Percentiles rank a stretch among this genome's conserved stretches.
Conservation (phyloP, 75 land plant species). For the Isoetes taiwanensis region DNA sequence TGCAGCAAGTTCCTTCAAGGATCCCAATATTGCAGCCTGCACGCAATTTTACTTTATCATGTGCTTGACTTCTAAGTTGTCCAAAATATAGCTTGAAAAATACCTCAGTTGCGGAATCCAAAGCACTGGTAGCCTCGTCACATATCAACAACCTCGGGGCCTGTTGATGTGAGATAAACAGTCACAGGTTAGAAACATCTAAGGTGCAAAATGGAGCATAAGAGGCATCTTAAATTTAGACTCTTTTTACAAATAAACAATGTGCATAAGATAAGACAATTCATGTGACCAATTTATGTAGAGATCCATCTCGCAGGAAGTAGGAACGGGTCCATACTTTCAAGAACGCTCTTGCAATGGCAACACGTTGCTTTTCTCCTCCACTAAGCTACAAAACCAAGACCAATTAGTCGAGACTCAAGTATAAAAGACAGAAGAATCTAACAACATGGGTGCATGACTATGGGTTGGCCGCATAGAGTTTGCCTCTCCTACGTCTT, state of each 20-base stretch:
- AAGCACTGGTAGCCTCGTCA: slow-evolving; percentile 36
- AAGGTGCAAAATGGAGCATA: too few relatives aligned
- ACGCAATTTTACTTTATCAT: background rate
- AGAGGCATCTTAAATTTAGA: too few relatives aligned
- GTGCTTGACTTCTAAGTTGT: background rate
- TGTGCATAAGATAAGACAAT: too few relatives aligned
- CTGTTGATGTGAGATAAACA: slow-evolving; percentile 1
- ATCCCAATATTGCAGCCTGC: slow-evolving; percentile 29
- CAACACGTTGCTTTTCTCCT: slow-evolving; percentile 35
- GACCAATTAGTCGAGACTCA: too few relatives aligned
- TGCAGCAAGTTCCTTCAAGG: slow-evolving; percentile 26
- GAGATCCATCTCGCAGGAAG: too few relatives aligned
- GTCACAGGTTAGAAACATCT: too few relatives aligned
- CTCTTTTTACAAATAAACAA: too few relatives aligned
- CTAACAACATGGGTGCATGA: too few relatives aligned
- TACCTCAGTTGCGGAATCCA: slow-evolving; percentile 31
- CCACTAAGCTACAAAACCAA: slow-evolving; percentile 29
- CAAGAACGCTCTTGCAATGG: slow-evolving; percentile 31
- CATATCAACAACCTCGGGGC: slow-evolving; percentile 28
- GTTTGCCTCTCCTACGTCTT: too few relatives aligned
- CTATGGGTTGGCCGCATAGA: too few relatives aligned
- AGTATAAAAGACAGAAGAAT: too few relatives aligned
- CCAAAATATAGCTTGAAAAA: background rate
- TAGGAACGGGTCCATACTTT: slow-evolving; percentile 13
- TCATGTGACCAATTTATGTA: too few relatives aligned